These are phyloP conservation scores for Hibiscus syriacus DNA, from an alignment of 345 rosid species.

Conservation along the genomic window DNA sequence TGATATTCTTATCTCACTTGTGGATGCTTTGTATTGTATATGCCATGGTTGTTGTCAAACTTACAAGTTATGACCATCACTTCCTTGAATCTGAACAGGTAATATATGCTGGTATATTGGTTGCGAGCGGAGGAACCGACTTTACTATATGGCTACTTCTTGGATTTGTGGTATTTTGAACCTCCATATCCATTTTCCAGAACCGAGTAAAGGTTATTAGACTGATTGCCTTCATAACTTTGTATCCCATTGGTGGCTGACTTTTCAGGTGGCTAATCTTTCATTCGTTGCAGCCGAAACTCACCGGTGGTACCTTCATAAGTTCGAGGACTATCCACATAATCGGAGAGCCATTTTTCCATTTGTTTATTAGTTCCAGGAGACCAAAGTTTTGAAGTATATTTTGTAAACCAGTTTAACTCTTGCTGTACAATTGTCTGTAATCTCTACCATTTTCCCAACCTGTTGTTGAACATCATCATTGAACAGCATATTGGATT, in stretches of 20 bases:
- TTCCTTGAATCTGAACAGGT: neutral
- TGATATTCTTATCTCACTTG: neutral
- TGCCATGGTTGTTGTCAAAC: neutral
- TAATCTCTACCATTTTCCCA: neutral
- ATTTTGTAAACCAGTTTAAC: neutral
- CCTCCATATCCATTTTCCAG: neutral
- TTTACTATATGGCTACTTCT: slow-evolving; percentile 14
- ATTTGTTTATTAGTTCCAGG: neutral
- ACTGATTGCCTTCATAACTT: neutral
- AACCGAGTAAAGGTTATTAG: neutral
- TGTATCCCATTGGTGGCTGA: neutral
- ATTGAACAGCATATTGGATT: neutral
- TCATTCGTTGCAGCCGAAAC: slow-evolving; percentile 12
- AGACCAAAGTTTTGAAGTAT: neutral
- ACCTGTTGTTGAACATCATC: neutral
- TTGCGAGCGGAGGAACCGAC: slow-evolving; percentile 9
- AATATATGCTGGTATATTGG: slow-evolving; percentile 5
- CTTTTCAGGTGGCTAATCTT: slow-evolving; percentile 17
- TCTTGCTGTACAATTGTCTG: too few relatives aligned
- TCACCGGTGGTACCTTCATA: slow-evolving; percentile 11
- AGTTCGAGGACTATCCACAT: slow-evolving; percentile 11
- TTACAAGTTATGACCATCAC: neutral
- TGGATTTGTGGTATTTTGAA: neutral
- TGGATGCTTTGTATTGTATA: neutral
- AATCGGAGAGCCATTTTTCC: slow-evolving; percentile 11